phyloP scores from a whole-genome alignment of 1,284 basidiomycete species.

The Tilletiopsis washingtonensis region DNA sequence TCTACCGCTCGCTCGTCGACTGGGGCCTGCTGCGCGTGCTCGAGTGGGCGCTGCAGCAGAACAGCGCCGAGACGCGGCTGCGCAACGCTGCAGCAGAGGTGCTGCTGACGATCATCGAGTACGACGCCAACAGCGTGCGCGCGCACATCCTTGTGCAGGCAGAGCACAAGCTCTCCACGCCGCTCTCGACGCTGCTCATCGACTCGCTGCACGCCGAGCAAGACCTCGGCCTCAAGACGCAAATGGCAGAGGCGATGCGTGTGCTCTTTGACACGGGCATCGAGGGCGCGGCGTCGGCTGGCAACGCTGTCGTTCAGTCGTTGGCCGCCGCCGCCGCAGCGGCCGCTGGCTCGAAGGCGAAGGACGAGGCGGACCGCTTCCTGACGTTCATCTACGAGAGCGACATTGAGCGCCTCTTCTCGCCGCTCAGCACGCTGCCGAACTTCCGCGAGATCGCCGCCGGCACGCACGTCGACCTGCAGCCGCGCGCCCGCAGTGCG shows the following conservation, averaged over 20 bases:
- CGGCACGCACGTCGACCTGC: slow-evolving; percentile 2
- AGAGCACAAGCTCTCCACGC: slow-evolving; percentile 33
- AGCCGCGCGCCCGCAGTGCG: slow-evolving; percentile 17
- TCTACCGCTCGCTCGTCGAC: slow-evolving; percentile 85
- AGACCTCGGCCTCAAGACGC: slow-evolving; percentile 80
- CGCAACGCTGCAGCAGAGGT: slow-evolving; percentile 81
- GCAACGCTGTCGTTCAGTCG: background rate
- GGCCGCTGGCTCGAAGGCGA: slow-evolving; percentile 1
- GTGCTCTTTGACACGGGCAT: slow-evolving; percentile 62
- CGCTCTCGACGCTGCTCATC: slow-evolving; percentile 49
- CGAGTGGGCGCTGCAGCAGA: slow-evolving; percentile 61
- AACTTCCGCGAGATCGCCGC: slow-evolving; percentile 53
- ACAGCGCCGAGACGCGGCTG: slow-evolving; percentile 52
- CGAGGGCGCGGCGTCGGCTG: slow-evolving; percentile 23
- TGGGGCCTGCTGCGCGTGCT: slow-evolving; percentile 80
- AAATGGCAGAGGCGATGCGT: slow-evolving; percentile 81
- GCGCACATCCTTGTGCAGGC: slow-evolving; percentile 74
- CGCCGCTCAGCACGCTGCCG: slow-evolving; percentile 68
- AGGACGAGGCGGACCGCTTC: slow-evolving; percentile 67
- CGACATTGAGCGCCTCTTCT: slow-evolving; percentile 66
- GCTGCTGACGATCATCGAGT: slow-evolving; percentile 76
- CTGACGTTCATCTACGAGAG: slow-evolving; percentile 81
- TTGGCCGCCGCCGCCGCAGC: slow-evolving; percentile 8
- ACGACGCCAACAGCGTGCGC: slow-evolving; percentile 79
- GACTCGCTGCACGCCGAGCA: slow-evolving; percentile 64